Conservation (phyloP, 2,329 filamentous ascomycete species). For the Pyricularia sp. region DNA sequence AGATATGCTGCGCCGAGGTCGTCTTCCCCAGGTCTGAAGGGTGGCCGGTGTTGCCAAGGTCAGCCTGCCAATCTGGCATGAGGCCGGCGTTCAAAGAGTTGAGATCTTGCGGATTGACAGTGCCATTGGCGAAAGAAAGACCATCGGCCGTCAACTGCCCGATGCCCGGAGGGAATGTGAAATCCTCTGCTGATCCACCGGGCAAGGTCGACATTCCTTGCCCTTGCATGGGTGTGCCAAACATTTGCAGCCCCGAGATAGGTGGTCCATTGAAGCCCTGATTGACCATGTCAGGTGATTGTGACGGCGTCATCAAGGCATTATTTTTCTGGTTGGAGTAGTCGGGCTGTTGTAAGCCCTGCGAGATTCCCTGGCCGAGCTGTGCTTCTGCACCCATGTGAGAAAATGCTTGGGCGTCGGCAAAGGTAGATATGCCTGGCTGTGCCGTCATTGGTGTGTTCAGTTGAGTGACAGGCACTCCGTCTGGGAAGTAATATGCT, state of each 20-base stretch:
- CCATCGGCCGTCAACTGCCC: background rate
- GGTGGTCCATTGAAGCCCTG: background rate
- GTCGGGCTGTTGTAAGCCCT: slow-evolving; percentile 2
- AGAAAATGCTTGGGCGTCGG: background rate
- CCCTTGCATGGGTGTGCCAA: background rate
- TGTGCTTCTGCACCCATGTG: background rate
- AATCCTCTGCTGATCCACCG: background rate
- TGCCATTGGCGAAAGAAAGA: background rate
- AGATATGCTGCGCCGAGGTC: background rate
- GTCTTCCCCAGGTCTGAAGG: background rate
- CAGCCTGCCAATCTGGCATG: background rate
- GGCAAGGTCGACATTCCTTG: background rate
- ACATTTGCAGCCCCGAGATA: background rate
- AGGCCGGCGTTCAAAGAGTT: background rate
- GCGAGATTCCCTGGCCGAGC: slow-evolving; percentile 2
- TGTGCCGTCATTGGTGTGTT: background rate
- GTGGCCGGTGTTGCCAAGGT: background rate
- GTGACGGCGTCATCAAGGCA: background rate
- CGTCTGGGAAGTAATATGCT: slow-evolving; percentile 12
- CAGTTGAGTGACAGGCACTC: background rate
- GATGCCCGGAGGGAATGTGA: background rate
- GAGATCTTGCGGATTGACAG: background rate
- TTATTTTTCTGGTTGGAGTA: background rate
- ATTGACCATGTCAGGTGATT: background rate
- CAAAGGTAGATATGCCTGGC: background rate